Evolutionary conservation across 2,329 filamentous ascomycete genomes (phyloP).

Genomic region (Exophiala lecanii-corni): DNA sequence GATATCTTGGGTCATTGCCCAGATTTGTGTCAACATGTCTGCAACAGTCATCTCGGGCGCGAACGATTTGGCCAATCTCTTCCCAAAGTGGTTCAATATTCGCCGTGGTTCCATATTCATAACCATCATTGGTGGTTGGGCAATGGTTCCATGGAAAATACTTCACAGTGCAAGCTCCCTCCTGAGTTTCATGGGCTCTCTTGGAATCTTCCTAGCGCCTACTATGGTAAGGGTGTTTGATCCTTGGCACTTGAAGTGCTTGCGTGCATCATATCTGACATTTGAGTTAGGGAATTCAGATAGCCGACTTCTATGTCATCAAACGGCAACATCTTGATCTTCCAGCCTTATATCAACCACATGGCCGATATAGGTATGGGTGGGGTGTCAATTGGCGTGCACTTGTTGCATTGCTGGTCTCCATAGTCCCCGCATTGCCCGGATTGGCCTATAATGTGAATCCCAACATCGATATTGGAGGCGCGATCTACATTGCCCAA

Average conservation of each 20-base stretch:
- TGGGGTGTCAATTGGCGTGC: constrained; percentile 58
- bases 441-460: constrained; percentile 43
- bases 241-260: too few relatives aligned
- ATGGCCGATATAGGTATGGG: constrained; percentile 17
- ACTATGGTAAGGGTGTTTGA: constrained; percentile 11
- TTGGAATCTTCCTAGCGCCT: constrained; percentile 27
- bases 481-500: constrained; percentile 52
- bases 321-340: constrained; percentile 13
- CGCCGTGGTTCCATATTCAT: constrained; percentile 39
- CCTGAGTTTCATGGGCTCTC: constrained; percentile 34
- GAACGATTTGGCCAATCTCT: constrained; percentile 50
- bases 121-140: constrained; percentile 39
- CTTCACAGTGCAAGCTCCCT: constrained; percentile 38
- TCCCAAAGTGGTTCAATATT: constrained; percentile 52
- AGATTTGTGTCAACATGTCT: constrained; percentile 50
- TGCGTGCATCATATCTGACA: too few relatives aligned
- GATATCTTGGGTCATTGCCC: constrained; percentile 50
- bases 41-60: constrained; percentile 45
- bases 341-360: constrained; percentile 15
- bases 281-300: constrained; percentile 15
- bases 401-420: constrained; percentile 53
- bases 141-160: constrained; percentile 46
- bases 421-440: constrained; percentile 54
- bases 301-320: constrained; percentile 24
- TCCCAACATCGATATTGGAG: constrained; percentile 31